Percentiles rank a stretch among this genome's conserved stretches.
These are phyloP conservation scores for Wickerhamiella sorbophila DNA, from an alignment of 805 yeast species.

Conservation along the genomic window DNA sequence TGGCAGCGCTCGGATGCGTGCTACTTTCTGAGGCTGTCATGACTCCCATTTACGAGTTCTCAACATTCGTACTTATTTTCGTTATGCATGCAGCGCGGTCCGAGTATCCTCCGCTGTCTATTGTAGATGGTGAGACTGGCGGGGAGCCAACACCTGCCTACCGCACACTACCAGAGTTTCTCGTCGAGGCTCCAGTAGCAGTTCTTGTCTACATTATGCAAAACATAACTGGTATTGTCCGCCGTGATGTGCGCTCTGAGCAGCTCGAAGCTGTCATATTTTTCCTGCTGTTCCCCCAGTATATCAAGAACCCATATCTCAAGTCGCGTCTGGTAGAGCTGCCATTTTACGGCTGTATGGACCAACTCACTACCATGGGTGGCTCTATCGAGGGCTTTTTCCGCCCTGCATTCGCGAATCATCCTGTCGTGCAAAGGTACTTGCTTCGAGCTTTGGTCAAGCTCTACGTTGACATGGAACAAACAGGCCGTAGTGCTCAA, in stretches of 20 bases:
- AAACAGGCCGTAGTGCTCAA: slow-evolving; percentile 88
- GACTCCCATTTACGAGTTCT: slow-evolving; percentile 56
- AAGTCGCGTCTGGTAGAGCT: slow-evolving; percentile 74
- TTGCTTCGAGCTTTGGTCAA: slow-evolving; percentile 73
- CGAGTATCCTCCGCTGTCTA: slow-evolving; percentile 34
- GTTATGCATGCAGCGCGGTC: slow-evolving; percentile 59
- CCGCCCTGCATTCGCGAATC: slow-evolving; percentile 47
- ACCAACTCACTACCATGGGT: slow-evolving; percentile 31
- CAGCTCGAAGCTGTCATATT: slow-evolving; percentile 49
- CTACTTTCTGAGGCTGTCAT: slow-evolving; percentile 45
- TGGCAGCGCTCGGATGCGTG: slow-evolving; percentile 46
- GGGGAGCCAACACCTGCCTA: slow-evolving; percentile 51
- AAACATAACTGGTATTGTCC: slow-evolving; percentile 44
- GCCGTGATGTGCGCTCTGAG: slow-evolving; percentile 16
- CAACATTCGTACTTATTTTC: slow-evolving; percentile 62
- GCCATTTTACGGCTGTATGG: slow-evolving; percentile 51
- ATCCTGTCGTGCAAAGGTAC: slow-evolving; percentile 47
- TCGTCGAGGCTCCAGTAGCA: slow-evolving; percentile 67
- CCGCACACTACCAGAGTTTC: slow-evolving; percentile 72
- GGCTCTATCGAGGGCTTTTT: slow-evolving; percentile 44
- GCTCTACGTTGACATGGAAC: slow-evolving; percentile 87
- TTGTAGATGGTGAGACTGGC: slow-evolving; percentile 35
- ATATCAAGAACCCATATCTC: slow-evolving; percentile 84
- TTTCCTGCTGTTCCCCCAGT: slow-evolving; percentile 47
- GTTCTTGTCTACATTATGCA: slow-evolving; percentile 43